A percentile compares a stretch with the other conserved stretches of the same genome.
Evolutionary conservation across 495 filamentous ascomycete species (phyloP).

Genomic region (Melanomma pulvis-pyrius): DNA sequence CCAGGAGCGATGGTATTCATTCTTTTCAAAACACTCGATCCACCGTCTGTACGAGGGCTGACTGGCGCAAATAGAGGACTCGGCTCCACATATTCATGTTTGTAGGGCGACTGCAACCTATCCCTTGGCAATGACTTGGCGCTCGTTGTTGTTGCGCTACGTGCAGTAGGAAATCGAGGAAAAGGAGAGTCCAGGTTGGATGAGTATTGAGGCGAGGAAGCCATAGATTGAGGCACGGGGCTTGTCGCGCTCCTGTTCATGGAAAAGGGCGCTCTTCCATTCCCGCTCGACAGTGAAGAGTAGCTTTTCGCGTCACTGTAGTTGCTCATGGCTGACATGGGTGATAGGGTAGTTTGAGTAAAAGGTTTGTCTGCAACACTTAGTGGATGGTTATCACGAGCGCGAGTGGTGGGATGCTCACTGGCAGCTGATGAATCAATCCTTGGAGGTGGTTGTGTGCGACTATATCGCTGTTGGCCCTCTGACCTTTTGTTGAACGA

Average conservation of each 20-base stretch:
- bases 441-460: slow-evolving; percentile 51
- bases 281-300: slow-evolving; percentile 56
- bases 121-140: slow-evolving; percentile 43
- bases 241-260: slow-evolving; percentile 53
- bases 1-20: slow-evolving; percentile 70
- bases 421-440: slow-evolving; percentile 62
- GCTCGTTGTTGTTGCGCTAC: slow-evolving; percentile 48
- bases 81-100: slow-evolving; percentile 43
- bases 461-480: slow-evolving; percentile 32
- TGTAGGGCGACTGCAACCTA: slow-evolving; percentile 43
- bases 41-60: slow-evolving; percentile 48
- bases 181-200: slow-evolving; percentile 63
- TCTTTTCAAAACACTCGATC: slow-evolving; percentile 55
- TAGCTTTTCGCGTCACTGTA: slow-evolving; percentile 58
- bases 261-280: slow-evolving; percentile 50
- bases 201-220: slow-evolving; percentile 45
- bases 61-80: slow-evolving; percentile 53
- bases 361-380: slow-evolving; percentile 26
- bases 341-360: slow-evolving; percentile 33
- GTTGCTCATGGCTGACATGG: slow-evolving; percentile 53
- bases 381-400: background rate
- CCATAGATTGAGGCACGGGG: slow-evolving; percentile 45
- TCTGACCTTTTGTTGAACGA: slow-evolving; percentile 15
- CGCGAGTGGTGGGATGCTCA: slow-evolving; percentile 43
- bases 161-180: slow-evolving; percentile 61